Evolutionary conservation across 2,329 filamentous ascomycete species (phyloP), one percentile per base, ranked within the genome.

Genomic region (Pseudocercospora musae): DNA sequence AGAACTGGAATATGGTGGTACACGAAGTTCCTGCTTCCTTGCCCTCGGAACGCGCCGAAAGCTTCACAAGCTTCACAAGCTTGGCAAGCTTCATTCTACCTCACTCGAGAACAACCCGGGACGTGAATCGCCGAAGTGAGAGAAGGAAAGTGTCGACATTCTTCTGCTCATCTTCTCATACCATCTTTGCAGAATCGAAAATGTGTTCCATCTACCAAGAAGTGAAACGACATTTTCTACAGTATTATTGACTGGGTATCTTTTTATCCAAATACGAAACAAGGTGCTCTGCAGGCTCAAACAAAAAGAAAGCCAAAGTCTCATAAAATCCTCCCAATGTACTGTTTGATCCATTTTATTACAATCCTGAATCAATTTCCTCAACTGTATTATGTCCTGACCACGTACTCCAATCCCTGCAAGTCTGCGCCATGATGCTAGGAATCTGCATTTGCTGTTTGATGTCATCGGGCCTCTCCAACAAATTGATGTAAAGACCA

Each of bases 311-410:
- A n/a, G n/a, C n/a, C n/a, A n/a, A n/a, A n/a, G n/a, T n/a, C n/a
- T n/a, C n/a, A n/a, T n/a, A n/a, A 13, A 11, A 31, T 33, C 31
- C 31, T 33, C 31, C 31, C 31, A n/a, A 46, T 46, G 31, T 18
- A 48, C 23, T 48, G 40, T 40, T n/a, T n/a, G 44, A 27, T 56
- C 42, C 11, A 54, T 18, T 49, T 59, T 50, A 70, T 49, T 63
- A 27, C 25, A 73, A 49, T 0, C 73, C 73, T 20, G 71, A 73
- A 66, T 77, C 74, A 57, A 75, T 76, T 68, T 76, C 69, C 31
- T 75, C 66, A 8, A 71, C 65, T 31, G 66, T 55, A 63, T 74
- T 52, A 8, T 65, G 57, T 1, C 64, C 66, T 7, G 40, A 33
- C 55, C 71, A 78, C 0, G 71, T 66, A 55, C 66, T 68, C 77